These are phyloP conservation scores for Saturnispora besseyi DNA, from an alignment of 805 yeast species.

Conservation along the genomic window DNA sequence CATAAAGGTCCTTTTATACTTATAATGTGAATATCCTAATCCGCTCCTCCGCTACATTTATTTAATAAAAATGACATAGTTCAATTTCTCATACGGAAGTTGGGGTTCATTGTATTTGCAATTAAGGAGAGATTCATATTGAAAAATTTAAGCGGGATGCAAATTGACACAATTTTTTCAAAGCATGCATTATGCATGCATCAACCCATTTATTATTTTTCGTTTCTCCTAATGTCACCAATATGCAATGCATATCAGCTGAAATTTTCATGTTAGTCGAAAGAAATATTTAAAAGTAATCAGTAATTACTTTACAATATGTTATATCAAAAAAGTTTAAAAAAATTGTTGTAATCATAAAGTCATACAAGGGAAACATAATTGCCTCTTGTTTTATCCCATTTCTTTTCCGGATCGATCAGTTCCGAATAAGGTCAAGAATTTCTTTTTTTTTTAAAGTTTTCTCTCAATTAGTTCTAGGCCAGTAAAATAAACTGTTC, in stretches of 20 bases:
- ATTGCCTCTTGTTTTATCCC: neutral
- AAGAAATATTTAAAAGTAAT: neutral
- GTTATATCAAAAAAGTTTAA: neutral
- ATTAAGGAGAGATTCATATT: neutral
- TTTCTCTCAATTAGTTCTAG: neutral
- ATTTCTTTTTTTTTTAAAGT: neutral
- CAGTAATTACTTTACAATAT: neutral
- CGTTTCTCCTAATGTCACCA: neutral
- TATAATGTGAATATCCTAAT: neutral
- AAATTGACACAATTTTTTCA: neutral
- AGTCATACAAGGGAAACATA: neutral
- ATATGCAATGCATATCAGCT: neutral
- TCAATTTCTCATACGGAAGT: neutral
- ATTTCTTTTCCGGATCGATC: neutral
- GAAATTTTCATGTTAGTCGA: neutral
- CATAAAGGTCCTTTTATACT: neutral
- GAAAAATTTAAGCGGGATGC: neutral
- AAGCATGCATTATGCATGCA: neutral
- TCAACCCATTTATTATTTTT: neutral
- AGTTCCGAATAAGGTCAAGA: neutral
- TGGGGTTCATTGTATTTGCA: too few relatives aligned
- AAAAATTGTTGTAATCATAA: too few relatives aligned
- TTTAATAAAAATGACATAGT: neutral
- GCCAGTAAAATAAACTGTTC: slow-evolving; percentile 2
- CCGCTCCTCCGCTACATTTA: neutral